Evolutionary conservation across 2,329 filamentous ascomycete species (phyloP), one percentile per base, ranked within the genome.

Genomic region (Verticillium klebahnii): DNA sequence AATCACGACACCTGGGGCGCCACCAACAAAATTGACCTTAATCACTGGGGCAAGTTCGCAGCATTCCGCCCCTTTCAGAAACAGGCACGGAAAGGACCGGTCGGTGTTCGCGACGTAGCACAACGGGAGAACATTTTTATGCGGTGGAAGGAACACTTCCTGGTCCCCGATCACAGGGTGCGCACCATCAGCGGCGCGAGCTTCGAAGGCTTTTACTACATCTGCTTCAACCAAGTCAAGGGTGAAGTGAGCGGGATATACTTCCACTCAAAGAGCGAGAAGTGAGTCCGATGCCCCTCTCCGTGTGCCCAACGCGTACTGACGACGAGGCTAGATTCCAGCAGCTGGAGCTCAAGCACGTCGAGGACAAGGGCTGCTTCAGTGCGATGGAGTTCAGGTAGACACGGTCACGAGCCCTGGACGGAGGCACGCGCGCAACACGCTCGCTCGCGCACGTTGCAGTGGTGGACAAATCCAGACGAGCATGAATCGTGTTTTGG

Each of bases 141-240:
- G 95, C 88, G 95, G 64, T 99, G 95, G 95, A 99, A 99, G 76
- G 95, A 99, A 72, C 93, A 96, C 70, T 99, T 99, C 70, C 81
- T 99, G 0, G 95, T 99, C 0, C 95, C 95, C 1, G 93, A 99
- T 71, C 95, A 99, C 74, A 86, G 91, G 17, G 93, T 98, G 23
- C 86, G 89, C 64, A 96, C 91, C 12, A 97, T 99, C 64, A 91
- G 88, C 37, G 95, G 95, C 19, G 95, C 95, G 8, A 98, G 94
- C 71, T 99, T 98, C 64, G 95, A 99, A 72, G 95, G 95, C 0
- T 99, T 99, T 74, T 99, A 98, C 74, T 99, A 99, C 72, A 98
- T 99, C 67, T 97, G 93, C 78, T 98, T 98, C 80, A 97, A 98
- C 75, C 94, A 98, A 76, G 80, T 92, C 57, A 85, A 89, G 66